Conservation (phyloP, 345 rosid species). For the thale cress (Arabidopsis thaliana) region DNA sequence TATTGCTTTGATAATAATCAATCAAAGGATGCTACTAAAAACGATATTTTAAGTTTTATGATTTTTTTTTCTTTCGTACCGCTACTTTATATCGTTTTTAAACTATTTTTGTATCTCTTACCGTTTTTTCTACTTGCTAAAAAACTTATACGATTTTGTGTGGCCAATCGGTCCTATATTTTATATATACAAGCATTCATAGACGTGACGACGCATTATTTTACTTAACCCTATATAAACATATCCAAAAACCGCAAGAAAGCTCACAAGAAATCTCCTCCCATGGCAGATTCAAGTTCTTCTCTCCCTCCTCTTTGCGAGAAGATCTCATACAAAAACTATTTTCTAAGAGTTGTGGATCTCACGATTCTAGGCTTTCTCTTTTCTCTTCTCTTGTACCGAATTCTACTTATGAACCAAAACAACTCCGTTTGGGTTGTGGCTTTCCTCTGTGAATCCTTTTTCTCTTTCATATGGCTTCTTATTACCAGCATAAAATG, state of each 20-base stretch:
- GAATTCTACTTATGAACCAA: constrained; percentile 27
- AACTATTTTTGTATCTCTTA: too few species aligned
- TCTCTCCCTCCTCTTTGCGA: constrained; percentile 32
- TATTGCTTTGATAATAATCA: too few species aligned
- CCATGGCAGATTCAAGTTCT: constrained; percentile 40
- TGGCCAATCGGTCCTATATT: too few species aligned
- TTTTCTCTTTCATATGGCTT: constrained; percentile 61
- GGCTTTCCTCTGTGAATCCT: constrained; percentile 67
- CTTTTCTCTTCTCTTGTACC: constrained; percentile 41
- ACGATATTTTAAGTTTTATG: too few species aligned
- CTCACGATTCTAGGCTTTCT: constrained; percentile 41
- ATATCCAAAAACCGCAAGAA: not conserved
- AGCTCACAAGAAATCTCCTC: constrained; percentile 1
- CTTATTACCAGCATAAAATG: constrained; percentile 56
- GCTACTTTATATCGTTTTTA: too few species aligned
- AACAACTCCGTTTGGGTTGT: constrained; percentile 62
- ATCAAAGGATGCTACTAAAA: too few species aligned
- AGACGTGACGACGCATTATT: not conserved
- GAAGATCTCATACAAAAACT: constrained; percentile 30
- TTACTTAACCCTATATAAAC: not conserved
- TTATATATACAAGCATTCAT: not conserved
- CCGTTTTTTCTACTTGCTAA: too few species aligned
- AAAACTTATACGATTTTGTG: too few species aligned
- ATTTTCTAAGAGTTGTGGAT: constrained; percentile 34
- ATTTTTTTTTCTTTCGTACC: too few species aligned